A percentile compares a stretch with the other conserved stretches of the same genome.
Conservation (phyloP, 805 yeast genomes). For the Teunomyces atbi region DNA sequence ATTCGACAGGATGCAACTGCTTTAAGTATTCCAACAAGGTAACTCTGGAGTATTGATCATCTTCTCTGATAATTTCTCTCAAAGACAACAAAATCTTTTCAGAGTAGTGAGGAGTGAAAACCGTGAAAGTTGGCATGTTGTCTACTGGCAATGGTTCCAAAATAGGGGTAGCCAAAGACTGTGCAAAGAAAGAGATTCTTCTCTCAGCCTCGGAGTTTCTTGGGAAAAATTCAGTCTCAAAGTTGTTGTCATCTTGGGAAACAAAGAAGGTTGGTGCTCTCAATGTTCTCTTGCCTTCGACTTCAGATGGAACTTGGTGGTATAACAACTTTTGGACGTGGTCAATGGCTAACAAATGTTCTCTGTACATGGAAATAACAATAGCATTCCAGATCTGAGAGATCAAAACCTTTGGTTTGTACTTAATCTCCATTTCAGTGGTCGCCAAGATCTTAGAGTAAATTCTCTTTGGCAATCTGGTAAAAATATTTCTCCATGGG, state of each 20-base stretch:
- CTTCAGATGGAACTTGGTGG: conserved; percentile 97
- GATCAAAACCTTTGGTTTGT: conserved; percentile 96
- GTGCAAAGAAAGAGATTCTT: conserved; percentile 99
- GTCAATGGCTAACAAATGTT: conserved; percentile 95
- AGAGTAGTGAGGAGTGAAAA: conserved; percentile 91
- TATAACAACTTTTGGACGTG: conserved; percentile 96
- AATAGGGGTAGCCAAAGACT: conserved; percentile 96
- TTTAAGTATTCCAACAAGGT: conserved; percentile 91
- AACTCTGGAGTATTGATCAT: conserved; percentile 93
- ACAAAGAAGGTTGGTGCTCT: conserved; percentile 99
- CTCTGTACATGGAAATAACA: conserved; percentile 99
- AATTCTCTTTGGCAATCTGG: conserved; percentile 97
- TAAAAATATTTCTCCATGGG: conserved; percentile 99
- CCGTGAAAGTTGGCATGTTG: conserved; percentile 99
- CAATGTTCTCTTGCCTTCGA: conserved; percentile 96
- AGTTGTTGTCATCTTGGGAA: conserved; percentile 92
- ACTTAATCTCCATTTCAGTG: conserved; percentile 98
- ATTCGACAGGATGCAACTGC: conserved; percentile 93
- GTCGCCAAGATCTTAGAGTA: conserved; percentile 97
- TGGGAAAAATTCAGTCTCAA: conserved; percentile 97
- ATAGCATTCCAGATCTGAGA: conserved; percentile 99
- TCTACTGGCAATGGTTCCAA: conserved; percentile 99
- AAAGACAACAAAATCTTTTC: conserved; percentile 92
- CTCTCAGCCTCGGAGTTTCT: conserved; percentile 97
- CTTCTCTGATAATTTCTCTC: conserved; percentile 95